Evolutionary conservation across 1,139 yeast genomes (phyloP).

Genomic region (Cylindricascospora bacillispora): DNA sequence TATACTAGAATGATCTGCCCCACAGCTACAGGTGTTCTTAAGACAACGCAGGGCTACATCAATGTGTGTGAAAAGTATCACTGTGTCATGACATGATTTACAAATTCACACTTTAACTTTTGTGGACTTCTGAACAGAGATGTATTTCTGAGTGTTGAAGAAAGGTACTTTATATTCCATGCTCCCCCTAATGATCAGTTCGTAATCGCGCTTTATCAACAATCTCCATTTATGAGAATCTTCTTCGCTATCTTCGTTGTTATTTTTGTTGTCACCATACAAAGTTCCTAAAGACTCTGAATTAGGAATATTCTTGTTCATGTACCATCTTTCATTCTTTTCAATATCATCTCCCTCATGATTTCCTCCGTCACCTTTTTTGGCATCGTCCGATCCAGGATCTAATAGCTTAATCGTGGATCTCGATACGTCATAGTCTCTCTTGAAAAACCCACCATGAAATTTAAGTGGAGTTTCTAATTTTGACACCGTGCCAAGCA

Average conservation of each 20-base stretch:
- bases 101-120: constrained; percentile 7
- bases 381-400: constrained; percentile 55
- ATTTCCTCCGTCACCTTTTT: constrained; percentile 7
- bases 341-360: background rate
- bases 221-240: constrained; percentile 51
- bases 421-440: constrained; percentile 41
- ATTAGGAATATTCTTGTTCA: background rate
- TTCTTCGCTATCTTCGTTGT: constrained; percentile 28
- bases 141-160: constrained; percentile 39
- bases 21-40: too few relatives aligned
- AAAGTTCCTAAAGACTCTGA: background rate
- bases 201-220: constrained; percentile 73
- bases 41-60: too few relatives aligned
- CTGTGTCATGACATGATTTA: constrained; percentile 1
- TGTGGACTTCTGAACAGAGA: constrained; percentile 48
- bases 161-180: constrained; percentile 68
- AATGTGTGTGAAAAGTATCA: too few relatives aligned
- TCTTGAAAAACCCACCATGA: constrained; percentile 64
- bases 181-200: constrained; percentile 71
- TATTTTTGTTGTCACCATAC: background rate
- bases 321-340: background rate
- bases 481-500: constrained; percentile 54
- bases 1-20: too few relatives aligned
- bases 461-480: constrained; percentile 68
- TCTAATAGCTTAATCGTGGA: constrained; percentile 61